Evolutionary conservation across 352 stramenopile genomes (phyloP), one percentile per base, ranked within the genome.

Genomic region (Pythium guiyangense): DNA sequence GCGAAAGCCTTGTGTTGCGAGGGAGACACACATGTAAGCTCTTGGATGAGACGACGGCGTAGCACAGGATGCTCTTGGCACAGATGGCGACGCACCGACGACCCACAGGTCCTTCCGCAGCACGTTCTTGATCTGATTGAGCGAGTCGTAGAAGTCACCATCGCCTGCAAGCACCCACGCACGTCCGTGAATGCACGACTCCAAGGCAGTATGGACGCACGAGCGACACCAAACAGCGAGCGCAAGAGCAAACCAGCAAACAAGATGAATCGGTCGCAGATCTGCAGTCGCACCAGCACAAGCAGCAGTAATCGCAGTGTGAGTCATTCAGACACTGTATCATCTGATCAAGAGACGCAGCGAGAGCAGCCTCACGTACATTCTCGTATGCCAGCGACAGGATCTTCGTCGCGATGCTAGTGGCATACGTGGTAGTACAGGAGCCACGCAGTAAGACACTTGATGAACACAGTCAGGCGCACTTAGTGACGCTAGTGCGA

Each of bases 71-170:
- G 4, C n/a, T 51, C 5, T 39, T 40, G 5, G 22, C 50, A 2
- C 6, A 48, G 17, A 42, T 14, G 12, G 22, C 9, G 10, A 65
- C 72, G 50, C 74, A 94, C 84, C 84, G 17, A 94, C 65, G 18
- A 94, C 84, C 84, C 84, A 94, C 1, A 94, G 66, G 59, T 94
- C 84, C 57, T 94, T 94, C 54, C 79, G 82, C 2, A 88, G 60
- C 9, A 92, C 76, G 39, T 94, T 94, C 52, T 84, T 80, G 29
- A 90, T 82, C 27, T 84, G 71, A 59, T 86, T 90, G 11, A 94
- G 66, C 6, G 84, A 91, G 54, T 90, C 86, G 62, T 94, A 94
- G 51, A 92, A 94, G 61, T 94, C 84, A 2, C 84, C 84, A 52
- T 94, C 84, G 39, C 84, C 84, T 94, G 52, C 46, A 12, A 27